These are phyloP conservation scores for Bretschneidera sinensis DNA, from an alignment of 345 rosid genomes.

Conservation along the genomic window DNA sequence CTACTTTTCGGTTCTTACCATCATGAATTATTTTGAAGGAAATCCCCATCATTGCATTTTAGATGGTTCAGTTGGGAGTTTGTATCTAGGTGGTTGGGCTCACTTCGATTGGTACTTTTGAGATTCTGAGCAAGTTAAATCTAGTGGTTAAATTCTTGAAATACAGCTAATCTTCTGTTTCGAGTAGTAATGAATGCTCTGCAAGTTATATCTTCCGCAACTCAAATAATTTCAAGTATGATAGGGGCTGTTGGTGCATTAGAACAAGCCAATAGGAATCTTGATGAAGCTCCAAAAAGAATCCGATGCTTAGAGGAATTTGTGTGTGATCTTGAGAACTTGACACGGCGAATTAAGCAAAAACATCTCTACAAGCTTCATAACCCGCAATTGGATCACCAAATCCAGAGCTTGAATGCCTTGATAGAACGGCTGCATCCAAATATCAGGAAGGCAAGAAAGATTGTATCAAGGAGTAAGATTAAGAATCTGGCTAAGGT, in stretches of 20 bases:
- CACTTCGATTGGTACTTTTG: not conserved
- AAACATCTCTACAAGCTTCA: conserved; percentile 27
- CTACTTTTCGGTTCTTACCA: not conserved
- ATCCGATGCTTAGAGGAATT: conserved; percentile 26
- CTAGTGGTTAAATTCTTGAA: not conserved
- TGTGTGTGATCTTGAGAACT: conserved; percentile 25
- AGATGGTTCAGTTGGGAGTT: not conserved
- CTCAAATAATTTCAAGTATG: conserved; percentile 25
- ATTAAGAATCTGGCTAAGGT: conserved; percentile 21
- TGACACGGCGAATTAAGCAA: conserved; percentile 14
- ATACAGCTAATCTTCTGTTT: not conserved
- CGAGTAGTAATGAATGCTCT: conserved; percentile 23
- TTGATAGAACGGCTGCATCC: conserved; percentile 26
- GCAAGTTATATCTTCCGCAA: conserved; percentile 25
- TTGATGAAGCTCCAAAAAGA: conserved; percentile 34
- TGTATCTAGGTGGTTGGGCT: not conserved
- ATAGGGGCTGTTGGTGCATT: conserved; percentile 27
- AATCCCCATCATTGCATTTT: not conserved
- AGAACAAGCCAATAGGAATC: conserved; percentile 27
- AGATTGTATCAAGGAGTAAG: conserved; percentile 18
- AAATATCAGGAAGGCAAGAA: conserved; percentile 24
- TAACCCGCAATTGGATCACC: conserved; percentile 21
- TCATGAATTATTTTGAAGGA: conserved; percentile 1
- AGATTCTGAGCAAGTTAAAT: too few species aligned
- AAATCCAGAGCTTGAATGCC: conserved; percentile 25